Evolutionary conservation across 495 filamentous ascomycete species (phyloP), one percentile per base, ranked within the genome.

Genomic region (Podospora australis): DNA sequence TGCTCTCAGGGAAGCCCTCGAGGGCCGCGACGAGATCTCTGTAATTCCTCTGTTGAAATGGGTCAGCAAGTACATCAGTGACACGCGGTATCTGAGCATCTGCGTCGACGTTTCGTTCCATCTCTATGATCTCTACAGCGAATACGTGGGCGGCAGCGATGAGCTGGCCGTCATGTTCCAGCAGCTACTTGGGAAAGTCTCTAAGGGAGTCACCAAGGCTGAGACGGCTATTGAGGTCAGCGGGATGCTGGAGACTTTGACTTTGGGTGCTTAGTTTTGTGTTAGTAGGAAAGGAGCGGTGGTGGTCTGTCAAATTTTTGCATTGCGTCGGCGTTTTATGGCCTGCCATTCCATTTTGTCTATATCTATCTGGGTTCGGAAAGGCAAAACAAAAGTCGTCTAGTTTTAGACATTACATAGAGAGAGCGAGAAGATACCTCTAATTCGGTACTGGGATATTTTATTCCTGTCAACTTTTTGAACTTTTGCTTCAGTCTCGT

Each of bases 171-270:
- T 67, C 30, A 69, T 78, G 52, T 72, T 96, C 50, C 72, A 74
- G 49, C 61, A 65, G 22, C 69, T 97, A 50, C 81, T 84, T 53
- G 65, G 70, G 26, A 73, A 79, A 22, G 90, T 96, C 14, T 78
- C 80, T 20, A 66, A 75, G 20, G 86, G 92, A 64, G 86, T 91
- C 16, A 87, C 94, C 63, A 79, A 80, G 57, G 81, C 85, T 11
- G 86, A 95, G 61, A 76, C 83, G 62, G 88, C 88, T 2, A 82
- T 76, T 46, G 77, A 83, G 66, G 87, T 84, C 5, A 77, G 73
- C 49, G 91, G 90, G 1, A 96, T 96, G 89, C 61, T 95, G 48
- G 86, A 85, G 47, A 84, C 87, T 73, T 63, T 96, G 29, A 70
- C 78, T 50, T 66, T 69, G 35, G 49, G 44, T n/a, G n/a, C 39